These are phyloP conservation scores for Nicotiana knightiana DNA, from an alignment of 257 asterid genomes.

Conservation along the genomic window DNA sequence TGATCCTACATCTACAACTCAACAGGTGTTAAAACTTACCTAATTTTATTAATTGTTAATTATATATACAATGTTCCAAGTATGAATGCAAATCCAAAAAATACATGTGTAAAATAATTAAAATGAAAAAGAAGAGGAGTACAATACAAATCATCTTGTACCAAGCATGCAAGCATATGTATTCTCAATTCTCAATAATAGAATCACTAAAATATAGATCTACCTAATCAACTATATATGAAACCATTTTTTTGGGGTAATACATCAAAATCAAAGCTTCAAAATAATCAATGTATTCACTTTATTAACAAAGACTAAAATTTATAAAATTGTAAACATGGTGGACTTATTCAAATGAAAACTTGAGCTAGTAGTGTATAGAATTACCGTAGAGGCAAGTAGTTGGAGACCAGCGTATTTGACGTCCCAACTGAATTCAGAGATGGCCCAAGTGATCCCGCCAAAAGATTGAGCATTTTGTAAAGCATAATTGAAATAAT, in stretches of 20 bases:
- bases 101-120: not conserved
- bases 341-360: not conserved
- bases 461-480: slow-evolving; percentile 53
- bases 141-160: not conserved
- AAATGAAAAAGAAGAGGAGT: not conserved
- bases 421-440: slow-evolving; percentile 95
- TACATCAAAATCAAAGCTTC: not conserved
- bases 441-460: slow-evolving; percentile 82
- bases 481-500: slow-evolving; percentile 51
- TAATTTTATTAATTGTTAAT: not conserved
- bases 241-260: not conserved
- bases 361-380: too few relatives aligned
- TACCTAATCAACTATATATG: not conserved
- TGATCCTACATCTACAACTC: not conserved
- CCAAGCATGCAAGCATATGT: not conserved
- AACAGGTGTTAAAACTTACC: not conserved
- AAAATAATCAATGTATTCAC: not conserved
- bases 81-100: not conserved
- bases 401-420: slow-evolving; percentile 82
- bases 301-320: not conserved
- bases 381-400: slow-evolving; percentile 61
- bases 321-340: not conserved
- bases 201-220: not conserved
- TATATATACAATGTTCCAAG: not conserved
- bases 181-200: not conserved